Conservation (phyloP, 371 early-diverging fungal genomes). For the Capniomyces stellatus region DNA sequence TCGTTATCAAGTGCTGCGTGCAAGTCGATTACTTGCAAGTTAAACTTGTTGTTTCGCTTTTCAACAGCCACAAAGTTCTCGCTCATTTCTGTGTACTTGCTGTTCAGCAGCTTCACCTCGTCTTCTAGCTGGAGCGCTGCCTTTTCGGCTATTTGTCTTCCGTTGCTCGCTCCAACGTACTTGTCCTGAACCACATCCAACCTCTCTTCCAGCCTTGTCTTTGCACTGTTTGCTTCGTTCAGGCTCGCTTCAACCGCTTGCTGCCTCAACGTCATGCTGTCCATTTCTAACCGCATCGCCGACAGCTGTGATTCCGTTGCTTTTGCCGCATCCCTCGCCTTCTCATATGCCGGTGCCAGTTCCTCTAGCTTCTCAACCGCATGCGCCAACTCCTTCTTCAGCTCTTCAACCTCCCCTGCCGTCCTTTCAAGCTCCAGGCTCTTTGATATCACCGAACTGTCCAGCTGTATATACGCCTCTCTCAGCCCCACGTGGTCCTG, state of each 20-base stretch:
- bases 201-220: conserved; percentile 44
- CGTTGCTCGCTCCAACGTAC: conserved; percentile 36
- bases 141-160: conserved; percentile 38
- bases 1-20: conserved; percentile 46
- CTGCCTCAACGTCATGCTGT: not conserved
- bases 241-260: conserved; percentile 21
- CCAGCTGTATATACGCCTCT: conserved; percentile 36
- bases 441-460: conserved; percentile 26
- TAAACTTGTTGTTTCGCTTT: conserved; percentile 25
- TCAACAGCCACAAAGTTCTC: conserved; percentile 26
- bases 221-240: conserved; percentile 37
- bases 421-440: conserved; percentile 23
- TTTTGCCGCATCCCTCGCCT: conserved; percentile 24
- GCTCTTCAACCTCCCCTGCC: conserved; percentile 17
- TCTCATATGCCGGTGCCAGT: conserved; percentile 25
- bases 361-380: conserved; percentile 26
- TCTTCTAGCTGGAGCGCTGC: conserved; percentile 54
- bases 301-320: conserved; percentile 14
- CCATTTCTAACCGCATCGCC: conserved; percentile 9
- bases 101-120: conserved; percentile 33
- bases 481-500: conserved; percentile 37
- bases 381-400: conserved; percentile 20
- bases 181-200: conserved; percentile 56
- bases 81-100: conserved; percentile 43
- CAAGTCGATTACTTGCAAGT: conserved; percentile 27